These are phyloP conservation scores for Combretum micranthum DNA, from an alignment of 345 rosid species.

Conservation along the genomic window DNA sequence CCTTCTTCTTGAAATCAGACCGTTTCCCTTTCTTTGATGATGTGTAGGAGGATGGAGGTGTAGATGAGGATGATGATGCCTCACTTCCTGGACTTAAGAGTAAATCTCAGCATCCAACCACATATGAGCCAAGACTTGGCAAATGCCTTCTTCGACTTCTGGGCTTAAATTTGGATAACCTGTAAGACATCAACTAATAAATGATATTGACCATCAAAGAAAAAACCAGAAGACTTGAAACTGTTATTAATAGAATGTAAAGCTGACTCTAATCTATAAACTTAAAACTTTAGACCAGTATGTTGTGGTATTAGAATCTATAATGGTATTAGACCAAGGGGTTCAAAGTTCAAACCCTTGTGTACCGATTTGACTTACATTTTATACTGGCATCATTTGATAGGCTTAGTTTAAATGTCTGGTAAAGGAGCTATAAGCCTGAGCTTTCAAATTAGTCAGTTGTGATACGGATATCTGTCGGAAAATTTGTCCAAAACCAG, in stretches of 20 bases:
- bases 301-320: too few relatives aligned
- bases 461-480: neutral
- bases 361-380: too few relatives aligned
- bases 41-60: slow-evolving; percentile 36
- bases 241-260: too few relatives aligned
- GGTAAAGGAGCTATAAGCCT: too few relatives aligned
- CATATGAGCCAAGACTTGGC: slow-evolving; percentile 95
- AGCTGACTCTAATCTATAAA: too few relatives aligned
- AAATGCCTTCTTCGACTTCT: slow-evolving; percentile 97
- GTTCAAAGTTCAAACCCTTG: too few relatives aligned
- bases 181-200: slow-evolving; percentile 9
- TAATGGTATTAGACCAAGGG: too few relatives aligned
- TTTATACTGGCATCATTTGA: too few relatives aligned
- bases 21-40: slow-evolving; percentile 79
- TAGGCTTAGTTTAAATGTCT: too few relatives aligned
- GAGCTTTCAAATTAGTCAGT: neutral
- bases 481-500: neutral
- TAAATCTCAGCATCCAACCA: slow-evolving; percentile 94
- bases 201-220: neutral
- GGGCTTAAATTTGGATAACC: slow-evolving; percentile 85
- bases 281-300: too few relatives aligned
- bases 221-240: neutral
- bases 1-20: slow-evolving; percentile 86
- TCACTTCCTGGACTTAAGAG: slow-evolving; percentile 36
- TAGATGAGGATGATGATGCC: slow-evolving; percentile 32